Evolutionary conservation across 2,329 filamentous ascomycete genomes (phyloP).

Genomic region (Helotiales sp.): DNA sequence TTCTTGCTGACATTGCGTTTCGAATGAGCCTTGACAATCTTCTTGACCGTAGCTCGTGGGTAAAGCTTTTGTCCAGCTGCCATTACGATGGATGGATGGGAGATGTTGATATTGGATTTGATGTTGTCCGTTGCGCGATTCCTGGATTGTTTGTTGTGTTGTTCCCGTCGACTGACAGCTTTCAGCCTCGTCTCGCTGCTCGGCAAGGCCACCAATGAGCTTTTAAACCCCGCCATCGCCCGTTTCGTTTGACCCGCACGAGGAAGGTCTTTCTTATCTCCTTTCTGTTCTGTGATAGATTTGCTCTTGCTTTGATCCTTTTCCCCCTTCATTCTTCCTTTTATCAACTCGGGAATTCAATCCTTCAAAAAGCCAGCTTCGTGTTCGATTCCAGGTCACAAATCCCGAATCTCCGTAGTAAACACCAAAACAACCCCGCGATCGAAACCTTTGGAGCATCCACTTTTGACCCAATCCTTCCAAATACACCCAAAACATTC

Average conservation of each 20-base stretch:
- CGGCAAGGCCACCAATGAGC: slow-evolving; percentile 20
- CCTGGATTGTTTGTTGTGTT: neutral
- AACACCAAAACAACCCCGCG: neutral
- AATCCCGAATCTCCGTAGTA: too few species aligned
- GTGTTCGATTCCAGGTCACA: neutral
- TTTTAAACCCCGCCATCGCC: neutral
- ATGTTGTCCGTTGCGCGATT: neutral
- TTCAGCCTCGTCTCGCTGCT: slow-evolving; percentile 14
- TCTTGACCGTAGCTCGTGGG: slow-evolving; percentile 82
- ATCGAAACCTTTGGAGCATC: slow-evolving; percentile 1
- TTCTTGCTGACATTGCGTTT: slow-evolving; percentile 82
- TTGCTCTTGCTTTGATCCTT: slow-evolving; percentile 9
- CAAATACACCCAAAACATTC: neutral
- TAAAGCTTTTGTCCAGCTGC: slow-evolving; percentile 71
- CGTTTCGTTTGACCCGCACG: neutral
- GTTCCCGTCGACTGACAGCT: neutral
- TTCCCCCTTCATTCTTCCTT: slow-evolving; percentile 8
- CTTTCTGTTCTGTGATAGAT: slow-evolving; percentile 19
- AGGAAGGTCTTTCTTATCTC: neutral
- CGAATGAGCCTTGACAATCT: slow-evolving; percentile 88
- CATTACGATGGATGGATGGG: slow-evolving; percentile 31
- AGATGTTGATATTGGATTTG: neutral
- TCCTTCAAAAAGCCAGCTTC: neutral
- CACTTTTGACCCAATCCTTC: neutral
- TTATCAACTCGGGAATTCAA: neutral